These are phyloP conservation scores for Lepidium aucheri DNA, from an alignment of 345 rosid species.

Conservation along the genomic window DNA sequence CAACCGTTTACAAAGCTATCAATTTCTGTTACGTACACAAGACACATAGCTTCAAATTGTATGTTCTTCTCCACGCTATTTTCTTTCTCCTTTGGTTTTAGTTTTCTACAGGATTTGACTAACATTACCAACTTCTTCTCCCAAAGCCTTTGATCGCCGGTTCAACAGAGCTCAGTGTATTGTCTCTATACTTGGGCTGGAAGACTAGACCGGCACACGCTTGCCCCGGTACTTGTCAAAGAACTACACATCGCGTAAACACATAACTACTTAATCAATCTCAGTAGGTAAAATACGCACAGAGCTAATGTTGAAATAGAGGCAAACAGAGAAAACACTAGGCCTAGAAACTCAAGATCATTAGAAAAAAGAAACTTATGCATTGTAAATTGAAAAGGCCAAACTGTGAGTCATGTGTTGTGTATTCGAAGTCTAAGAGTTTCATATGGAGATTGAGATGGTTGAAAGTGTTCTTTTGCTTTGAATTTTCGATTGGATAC, in stretches of 20 bases:
- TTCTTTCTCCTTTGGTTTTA: constrained; percentile 13
- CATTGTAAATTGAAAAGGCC: neutral
- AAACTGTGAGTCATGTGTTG: neutral
- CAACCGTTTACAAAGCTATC: constrained; percentile 18
- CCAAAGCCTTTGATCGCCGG: neutral
- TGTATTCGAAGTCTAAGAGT: neutral
- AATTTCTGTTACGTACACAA: constrained; percentile 1
- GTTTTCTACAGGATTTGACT: constrained; percentile 12
- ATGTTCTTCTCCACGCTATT: constrained; percentile 8
- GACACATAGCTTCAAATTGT: constrained; percentile 14
- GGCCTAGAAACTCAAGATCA: constrained; percentile 10
- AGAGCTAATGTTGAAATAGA: neutral
- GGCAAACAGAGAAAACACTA: neutral
- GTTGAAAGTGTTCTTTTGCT: neutral
- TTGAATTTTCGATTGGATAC: neutral
- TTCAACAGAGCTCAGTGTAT: constrained; percentile 3
- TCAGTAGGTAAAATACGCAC: neutral
- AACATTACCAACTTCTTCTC: constrained; percentile 9
- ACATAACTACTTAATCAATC: neutral
- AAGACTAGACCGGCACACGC: constrained; percentile 26
- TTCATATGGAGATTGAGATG: neutral
- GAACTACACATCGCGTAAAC: constrained; percentile 16
- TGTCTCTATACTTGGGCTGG: neutral
- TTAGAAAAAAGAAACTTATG: neutral
- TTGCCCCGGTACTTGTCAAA: constrained; percentile 34